Conservation (phyloP, 106 monocot species). For the Dendrobium catenatum region DNA sequence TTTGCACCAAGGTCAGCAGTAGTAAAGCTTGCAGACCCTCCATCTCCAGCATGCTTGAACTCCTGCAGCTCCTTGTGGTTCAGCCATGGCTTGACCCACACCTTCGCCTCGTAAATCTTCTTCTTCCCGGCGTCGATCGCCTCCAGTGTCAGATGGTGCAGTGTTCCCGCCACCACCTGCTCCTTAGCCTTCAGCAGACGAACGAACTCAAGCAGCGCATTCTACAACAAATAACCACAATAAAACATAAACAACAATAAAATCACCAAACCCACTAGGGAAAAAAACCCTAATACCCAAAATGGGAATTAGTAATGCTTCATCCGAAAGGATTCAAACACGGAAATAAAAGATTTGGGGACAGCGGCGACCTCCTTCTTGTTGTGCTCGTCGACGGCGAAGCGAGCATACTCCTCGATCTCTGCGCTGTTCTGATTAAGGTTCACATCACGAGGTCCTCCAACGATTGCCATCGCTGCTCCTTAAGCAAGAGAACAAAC, state of each 20-base stretch:
- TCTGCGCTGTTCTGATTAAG: constrained; percentile 27
- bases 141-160: constrained; percentile 46
- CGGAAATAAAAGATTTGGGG: not conserved
- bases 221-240: constrained; percentile 19
- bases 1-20: constrained; percentile 9
- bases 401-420: constrained; percentile 36
- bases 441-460: constrained; percentile 19
- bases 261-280: not conserved
- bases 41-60: constrained; percentile 22
- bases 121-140: constrained; percentile 35
- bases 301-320: not conserved
- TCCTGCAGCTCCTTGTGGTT: constrained; percentile 44
- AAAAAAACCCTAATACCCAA: not conserved
- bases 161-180: constrained; percentile 40
- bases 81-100: constrained; percentile 56
- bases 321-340: not conserved
- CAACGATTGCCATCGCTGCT: constrained; percentile 11
- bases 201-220: constrained; percentile 38
- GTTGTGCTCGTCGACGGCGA: constrained; percentile 58
- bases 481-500: too few species aligned
- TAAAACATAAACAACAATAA: not conserved
- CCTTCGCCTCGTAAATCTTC: constrained; percentile 50
- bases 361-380: constrained; percentile 30
- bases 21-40: not conserved
- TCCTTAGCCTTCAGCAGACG: constrained; percentile 33